These are phyloP conservation scores for Dalbergia cultrata DNA, from an alignment of 306 rosid species.

Conservation along the genomic window DNA sequence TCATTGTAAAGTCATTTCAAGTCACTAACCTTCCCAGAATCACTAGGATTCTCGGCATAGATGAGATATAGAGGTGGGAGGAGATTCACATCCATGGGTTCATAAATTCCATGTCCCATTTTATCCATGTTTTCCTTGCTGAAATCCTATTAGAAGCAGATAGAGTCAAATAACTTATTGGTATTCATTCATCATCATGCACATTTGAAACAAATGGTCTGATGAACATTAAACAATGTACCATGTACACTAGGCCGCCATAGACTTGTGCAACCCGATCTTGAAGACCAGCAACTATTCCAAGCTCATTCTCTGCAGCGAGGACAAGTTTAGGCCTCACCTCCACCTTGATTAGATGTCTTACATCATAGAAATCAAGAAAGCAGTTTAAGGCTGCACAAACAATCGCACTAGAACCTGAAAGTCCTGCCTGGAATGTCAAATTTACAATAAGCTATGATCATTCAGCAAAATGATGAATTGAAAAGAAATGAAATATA, in stretches of 20 bases:
- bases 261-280: slow-evolving; percentile 95
- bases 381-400: slow-evolving; percentile 91
- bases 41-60: slow-evolving; percentile 91
- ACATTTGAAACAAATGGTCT: neutral
- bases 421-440: slow-evolving; percentile 83
- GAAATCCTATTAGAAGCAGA: slow-evolving; percentile 67
- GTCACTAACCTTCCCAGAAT: slow-evolving; percentile 89
- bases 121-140: slow-evolving; percentile 78
- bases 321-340: slow-evolving; percentile 84
- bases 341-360: slow-evolving; percentile 73
- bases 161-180: neutral
- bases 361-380: slow-evolving; percentile 81
- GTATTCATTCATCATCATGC: neutral
- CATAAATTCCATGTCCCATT: slow-evolving; percentile 77
- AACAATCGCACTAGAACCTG: slow-evolving; percentile 94
- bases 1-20: neutral
- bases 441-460: slow-evolving; percentile 40
- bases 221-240: slow-evolving; percentile 29
- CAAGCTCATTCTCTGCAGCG: slow-evolving; percentile 82
- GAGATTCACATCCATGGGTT: slow-evolving; percentile 78
- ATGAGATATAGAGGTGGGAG: slow-evolving; percentile 86
- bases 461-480: slow-evolving; percentile 9
- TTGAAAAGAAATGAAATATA: neutral
- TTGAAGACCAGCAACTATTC: slow-evolving; percentile 98
- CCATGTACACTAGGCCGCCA: slow-evolving; percentile 93